Conservation (phyloP, 371 early-diverging fungal species). For the Basidiobolus meristosporus region DNA sequence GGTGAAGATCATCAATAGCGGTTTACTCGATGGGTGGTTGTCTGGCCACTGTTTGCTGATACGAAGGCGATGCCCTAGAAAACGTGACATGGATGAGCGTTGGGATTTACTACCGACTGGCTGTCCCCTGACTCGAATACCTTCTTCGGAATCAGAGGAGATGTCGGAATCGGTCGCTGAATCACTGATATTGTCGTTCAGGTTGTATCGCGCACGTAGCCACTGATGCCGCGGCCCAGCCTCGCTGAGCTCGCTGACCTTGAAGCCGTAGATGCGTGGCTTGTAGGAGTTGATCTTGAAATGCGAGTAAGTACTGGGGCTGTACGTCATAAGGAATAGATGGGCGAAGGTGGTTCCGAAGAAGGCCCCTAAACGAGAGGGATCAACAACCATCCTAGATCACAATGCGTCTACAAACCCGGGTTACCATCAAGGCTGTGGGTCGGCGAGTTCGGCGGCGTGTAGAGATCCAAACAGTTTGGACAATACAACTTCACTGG, state of each 20-base stretch:
- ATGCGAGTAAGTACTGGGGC: conserved; percentile 31
- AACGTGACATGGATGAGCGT: no score
- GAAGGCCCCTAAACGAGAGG: conserved; percentile 42
- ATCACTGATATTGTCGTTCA: no score
- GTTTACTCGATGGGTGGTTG: no score
- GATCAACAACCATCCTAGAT: not conserved
- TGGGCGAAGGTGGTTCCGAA: conserved; percentile 94
- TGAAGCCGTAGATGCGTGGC: conserved; percentile 68
- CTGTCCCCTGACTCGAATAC: no score
- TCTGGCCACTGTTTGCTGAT: no score
- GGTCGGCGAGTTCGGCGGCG: conserved; percentile 52
- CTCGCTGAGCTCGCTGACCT: conserved; percentile 17
- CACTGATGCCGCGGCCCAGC: conserved; percentile 60
- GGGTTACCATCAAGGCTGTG: conserved; percentile 56
- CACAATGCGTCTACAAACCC: not conserved
- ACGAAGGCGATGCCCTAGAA: no score
- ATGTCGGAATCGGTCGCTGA: no score
- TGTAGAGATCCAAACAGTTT: conserved; percentile 71
- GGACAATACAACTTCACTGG: conserved; percentile 65
- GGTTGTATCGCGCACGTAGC: conserved; percentile 32
- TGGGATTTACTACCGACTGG: no score
- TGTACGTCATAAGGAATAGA: conserved; percentile 56
- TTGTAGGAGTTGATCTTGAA: conserved; percentile 33
- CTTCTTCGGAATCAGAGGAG: no score
- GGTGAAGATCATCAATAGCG: no score